These are phyloP conservation scores for Fusarium drepaniforme DNA, from an alignment of 2,329 filamentous ascomycete species.

Conservation along the genomic window DNA sequence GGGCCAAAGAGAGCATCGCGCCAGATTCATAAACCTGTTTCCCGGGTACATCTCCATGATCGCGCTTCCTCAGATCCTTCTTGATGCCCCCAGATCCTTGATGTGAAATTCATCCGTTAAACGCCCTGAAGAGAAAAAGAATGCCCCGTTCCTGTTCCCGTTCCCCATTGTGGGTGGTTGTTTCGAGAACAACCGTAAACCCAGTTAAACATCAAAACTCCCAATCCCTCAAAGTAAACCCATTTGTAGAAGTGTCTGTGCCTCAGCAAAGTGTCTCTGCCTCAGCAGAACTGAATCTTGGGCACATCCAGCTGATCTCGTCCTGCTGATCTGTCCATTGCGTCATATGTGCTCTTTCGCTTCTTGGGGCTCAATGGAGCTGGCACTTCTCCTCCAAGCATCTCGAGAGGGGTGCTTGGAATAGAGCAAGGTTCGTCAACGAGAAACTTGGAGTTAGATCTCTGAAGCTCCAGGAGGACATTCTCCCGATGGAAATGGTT, in stretches of 20 bases:
- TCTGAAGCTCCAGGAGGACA: conserved; percentile 46
- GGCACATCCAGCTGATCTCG: not conserved
- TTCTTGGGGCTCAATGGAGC: conserved; percentile 12
- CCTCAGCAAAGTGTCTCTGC: not conserved
- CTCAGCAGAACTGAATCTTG: conserved; percentile 12
- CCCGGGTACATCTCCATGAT: not conserved
- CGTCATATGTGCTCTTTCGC: conserved; percentile 10
- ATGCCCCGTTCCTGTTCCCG: not conserved
- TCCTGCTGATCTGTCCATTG: not conserved
- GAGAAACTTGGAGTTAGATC: conserved; percentile 46
- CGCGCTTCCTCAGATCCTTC: conserved; percentile 1
- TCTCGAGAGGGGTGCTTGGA: conserved; percentile 13
- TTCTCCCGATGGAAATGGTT: conserved; percentile 36
- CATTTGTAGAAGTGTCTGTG: not conserved
- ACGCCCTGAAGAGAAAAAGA: not conserved
- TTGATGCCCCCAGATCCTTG: not conserved
- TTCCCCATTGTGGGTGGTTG: conserved; percentile 1
- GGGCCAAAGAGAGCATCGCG: not conserved
- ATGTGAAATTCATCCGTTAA: not conserved
- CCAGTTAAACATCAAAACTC: not conserved
- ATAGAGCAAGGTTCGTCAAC: conserved; percentile 16
- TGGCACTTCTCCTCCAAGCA: not conserved
- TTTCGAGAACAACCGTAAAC: no score
- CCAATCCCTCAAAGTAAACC: not conserved
- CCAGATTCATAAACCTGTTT: not conserved